Base-by-base conservation (phyloP, 225 moss, liverwort and hornwort species). In the Sphagnum tenellum region DNA sequence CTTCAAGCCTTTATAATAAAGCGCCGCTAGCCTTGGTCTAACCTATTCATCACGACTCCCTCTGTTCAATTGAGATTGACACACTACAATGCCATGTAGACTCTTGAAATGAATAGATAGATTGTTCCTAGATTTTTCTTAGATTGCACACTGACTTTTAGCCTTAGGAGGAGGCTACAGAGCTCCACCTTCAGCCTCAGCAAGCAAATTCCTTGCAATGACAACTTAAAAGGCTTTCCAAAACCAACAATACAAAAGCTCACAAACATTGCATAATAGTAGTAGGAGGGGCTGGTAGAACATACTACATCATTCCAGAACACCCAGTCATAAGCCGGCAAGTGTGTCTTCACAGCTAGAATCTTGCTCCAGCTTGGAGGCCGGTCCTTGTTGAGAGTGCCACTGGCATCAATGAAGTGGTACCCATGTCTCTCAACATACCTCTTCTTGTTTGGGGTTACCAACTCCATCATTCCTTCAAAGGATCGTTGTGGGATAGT, bases 321-420 rank as follows among this genome's bases (percentile, higher is more conserved):
- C 64, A 99, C 86, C 81, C 90, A 99, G 59, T 99, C 98, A 70
- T 91, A 93, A 67, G 82, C 75, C 53, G 93, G 70, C 64, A 99
- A 74, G 64, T 93, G 89, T 70, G 93, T 86, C 79, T 86, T 83
- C 57, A 99, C 89, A 45, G 98, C 98, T 61, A 91, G 63, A 74
- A 99, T 93, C 80, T 99, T 99, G 80, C 98, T 99, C 98, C 98
- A 99, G 75, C 98, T 99, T 7, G 98, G 98, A 73, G 98, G 98
- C 49, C 98, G 83, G 71, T 66, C 63, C 71, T 78, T 76, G 75
- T 99, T 93, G 77, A 99, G 74, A 68, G 93, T 78, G 72, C 82
- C 76, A 69, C 98, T 99, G 50, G 98, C 90, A 65, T 99, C 98
- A 54, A 99, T 88, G 65, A 99, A 99, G 62, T 86, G 93, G 64